Conservation (phyloP, 1,139 yeast species). For the Starmera stellimalicola region DNA sequence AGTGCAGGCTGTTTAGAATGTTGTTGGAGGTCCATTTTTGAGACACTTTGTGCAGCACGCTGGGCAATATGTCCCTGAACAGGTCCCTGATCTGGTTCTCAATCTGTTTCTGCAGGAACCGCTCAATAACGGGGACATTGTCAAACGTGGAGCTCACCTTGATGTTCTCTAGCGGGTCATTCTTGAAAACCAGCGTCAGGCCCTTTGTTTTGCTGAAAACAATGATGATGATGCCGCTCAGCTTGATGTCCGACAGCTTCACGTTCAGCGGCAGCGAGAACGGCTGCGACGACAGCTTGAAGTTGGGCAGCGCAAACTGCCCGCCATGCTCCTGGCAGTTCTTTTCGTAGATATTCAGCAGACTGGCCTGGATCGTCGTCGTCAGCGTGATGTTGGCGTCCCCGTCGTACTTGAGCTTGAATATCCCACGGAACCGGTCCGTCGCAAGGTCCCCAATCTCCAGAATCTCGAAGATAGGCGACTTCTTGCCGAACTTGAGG, state of each 20-base stretch:
- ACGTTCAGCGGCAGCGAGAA: conserved; percentile 74
- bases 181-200: conserved; percentile 74
- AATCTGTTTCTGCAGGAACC: conserved; percentile 71
- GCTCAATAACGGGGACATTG: conserved; percentile 73
- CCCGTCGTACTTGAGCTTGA: conserved; percentile 72
- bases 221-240: conserved; percentile 75
- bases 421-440: conserved; percentile 78
- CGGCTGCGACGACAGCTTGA: conserved; percentile 56
- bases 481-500: conserved; percentile 64
- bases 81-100: conserved; percentile 73
- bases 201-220: conserved; percentile 81
- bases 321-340: conserved; percentile 32
- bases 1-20: conserved; percentile 29
- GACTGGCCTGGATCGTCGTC: conserved; percentile 81
- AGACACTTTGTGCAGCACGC: conserved; percentile 67
- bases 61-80: conserved; percentile 78
- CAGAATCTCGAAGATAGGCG: conserved; percentile 73
- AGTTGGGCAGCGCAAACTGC: conserved; percentile 54
- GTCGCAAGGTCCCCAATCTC: conserved; percentile 80
- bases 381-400: conserved; percentile 73
- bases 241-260: conserved; percentile 60
- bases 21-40: conserved; percentile 56
- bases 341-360: conserved; percentile 58
- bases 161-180: conserved; percentile 79
- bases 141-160: conserved; percentile 81